phyloP scores from a whole-genome alignment of 2,329 filamentous ascomycete genomes.

The Monosporascus sp. region DNA sequence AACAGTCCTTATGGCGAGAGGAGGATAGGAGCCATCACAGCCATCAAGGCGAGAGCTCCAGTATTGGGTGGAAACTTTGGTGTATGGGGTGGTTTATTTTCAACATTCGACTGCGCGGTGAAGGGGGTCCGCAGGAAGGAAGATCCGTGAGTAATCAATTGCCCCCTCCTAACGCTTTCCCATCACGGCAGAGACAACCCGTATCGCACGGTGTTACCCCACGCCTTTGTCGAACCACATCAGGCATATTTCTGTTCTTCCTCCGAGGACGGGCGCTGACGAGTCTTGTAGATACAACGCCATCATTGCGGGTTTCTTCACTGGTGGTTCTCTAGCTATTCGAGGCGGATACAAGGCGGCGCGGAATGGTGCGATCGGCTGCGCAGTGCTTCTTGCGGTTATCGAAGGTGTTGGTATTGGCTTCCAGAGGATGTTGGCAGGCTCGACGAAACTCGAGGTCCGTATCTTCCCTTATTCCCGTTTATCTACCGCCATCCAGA shows the following conservation, averaged over 20 bases:
- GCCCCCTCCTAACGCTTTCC: background rate
- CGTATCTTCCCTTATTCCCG: constrained; percentile 17
- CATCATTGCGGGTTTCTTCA: constrained; percentile 96
- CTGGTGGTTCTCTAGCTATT: constrained; percentile 84
- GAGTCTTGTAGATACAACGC: constrained; percentile 63
- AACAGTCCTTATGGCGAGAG: constrained; percentile 90
- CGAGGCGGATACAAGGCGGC: constrained; percentile 89
- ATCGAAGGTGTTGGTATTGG: constrained; percentile 97
- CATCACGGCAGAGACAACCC: too few relatives aligned
- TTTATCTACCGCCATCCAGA: background rate
- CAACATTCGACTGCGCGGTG: constrained; percentile 91
- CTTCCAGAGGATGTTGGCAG: constrained; percentile 90
- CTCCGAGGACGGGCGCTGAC: background rate
- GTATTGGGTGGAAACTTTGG: constrained; percentile 97
- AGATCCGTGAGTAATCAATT: constrained; percentile 52
- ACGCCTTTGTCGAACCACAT: too few relatives aligned
- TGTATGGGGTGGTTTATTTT: constrained; percentile 95
- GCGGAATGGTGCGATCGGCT: constrained; percentile 92
- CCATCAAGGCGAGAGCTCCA: constrained; percentile 94
- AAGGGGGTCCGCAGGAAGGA: constrained; percentile 96
- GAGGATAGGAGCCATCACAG: constrained; percentile 90
- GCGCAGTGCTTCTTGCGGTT: constrained; percentile 86
- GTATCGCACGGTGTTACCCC: too few relatives aligned
- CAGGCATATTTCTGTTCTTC: background rate
- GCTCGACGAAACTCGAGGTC: constrained; percentile 78